Evolutionary conservation across 2,329 filamentous ascomycete genomes (phyloP).

Genomic region (Beauveria medogensis): DNA sequence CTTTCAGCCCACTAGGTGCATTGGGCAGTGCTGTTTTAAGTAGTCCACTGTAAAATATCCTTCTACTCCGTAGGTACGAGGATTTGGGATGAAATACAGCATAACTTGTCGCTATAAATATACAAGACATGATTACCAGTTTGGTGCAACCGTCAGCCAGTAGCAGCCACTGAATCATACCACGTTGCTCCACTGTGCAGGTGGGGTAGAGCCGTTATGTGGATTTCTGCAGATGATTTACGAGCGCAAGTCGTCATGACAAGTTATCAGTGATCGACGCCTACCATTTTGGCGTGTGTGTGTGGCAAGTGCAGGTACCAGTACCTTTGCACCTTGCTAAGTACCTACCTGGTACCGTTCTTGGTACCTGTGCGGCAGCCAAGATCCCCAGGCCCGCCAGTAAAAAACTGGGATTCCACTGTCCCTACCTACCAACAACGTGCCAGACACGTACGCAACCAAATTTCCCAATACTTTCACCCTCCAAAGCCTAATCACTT

Average conservation of each 20-base stretch:
- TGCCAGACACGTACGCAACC: not conserved
- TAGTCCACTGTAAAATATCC: too few relatives aligned
- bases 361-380: not conserved
- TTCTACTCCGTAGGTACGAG: too few relatives aligned
- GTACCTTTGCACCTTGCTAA: too few relatives aligned
- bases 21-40: too few relatives aligned
- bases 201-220: not conserved
- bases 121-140: not conserved
- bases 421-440: too few relatives aligned
- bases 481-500: not conserved
- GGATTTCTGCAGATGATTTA: not conserved
- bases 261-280: too few relatives aligned
- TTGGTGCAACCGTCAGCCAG: not conserved
- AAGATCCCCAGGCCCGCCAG: not conserved
- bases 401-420: not conserved
- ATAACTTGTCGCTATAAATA: not conserved
- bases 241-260: too few relatives aligned
- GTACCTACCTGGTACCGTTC: too few relatives aligned
- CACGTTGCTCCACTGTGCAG: not conserved
- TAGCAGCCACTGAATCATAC: conserved; percentile 5
- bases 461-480: not conserved
- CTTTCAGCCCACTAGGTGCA: too few relatives aligned
- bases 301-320: too few relatives aligned
- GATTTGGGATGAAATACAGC: not conserved
- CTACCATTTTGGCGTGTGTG: too few relatives aligned